Conservation (phyloP, 2,329 filamentous ascomycete species). For the Colletotrichum tanaceti region DNA sequence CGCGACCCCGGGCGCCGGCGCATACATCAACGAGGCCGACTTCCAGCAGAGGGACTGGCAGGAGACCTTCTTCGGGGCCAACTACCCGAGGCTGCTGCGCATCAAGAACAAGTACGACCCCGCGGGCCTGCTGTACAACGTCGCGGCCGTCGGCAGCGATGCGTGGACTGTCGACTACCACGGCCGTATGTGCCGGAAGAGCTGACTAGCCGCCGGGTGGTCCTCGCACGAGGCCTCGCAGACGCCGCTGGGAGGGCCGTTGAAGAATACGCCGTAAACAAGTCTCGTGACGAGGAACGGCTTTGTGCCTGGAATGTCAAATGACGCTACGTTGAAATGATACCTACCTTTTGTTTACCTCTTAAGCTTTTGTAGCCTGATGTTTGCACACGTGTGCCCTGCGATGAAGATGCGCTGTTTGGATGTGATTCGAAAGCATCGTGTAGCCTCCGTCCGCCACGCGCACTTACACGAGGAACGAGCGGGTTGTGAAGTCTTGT, state of each 20-base stretch:
- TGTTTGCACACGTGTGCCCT: not conserved
- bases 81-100: constrained; percentile 45
- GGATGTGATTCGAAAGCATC: not conserved
- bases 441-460: not conserved
- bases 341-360: no score
- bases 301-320: no score
- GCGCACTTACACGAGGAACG: not conserved
- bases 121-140: constrained; percentile 46
- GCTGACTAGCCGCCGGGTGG: not conserved
- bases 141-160: constrained; percentile 47
- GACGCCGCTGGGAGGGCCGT: not conserved
- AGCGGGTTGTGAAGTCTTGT: not conserved
- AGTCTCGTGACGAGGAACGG: no score
- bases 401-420: not conserved
- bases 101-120: constrained; percentile 51
- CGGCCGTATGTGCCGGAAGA: constrained; percentile 41
- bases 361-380: not conserved
- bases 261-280: no score
- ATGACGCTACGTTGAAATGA: no score
- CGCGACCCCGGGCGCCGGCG: constrained; percentile 45
- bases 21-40: constrained; percentile 50
- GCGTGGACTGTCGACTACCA: constrained; percentile 41
- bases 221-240: not conserved
- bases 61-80: constrained; percentile 47
- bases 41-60: constrained; percentile 48